Evolutionary conservation across 495 filamentous ascomycete species (phyloP).

Genomic region (Geoglossum glabrum): DNA sequence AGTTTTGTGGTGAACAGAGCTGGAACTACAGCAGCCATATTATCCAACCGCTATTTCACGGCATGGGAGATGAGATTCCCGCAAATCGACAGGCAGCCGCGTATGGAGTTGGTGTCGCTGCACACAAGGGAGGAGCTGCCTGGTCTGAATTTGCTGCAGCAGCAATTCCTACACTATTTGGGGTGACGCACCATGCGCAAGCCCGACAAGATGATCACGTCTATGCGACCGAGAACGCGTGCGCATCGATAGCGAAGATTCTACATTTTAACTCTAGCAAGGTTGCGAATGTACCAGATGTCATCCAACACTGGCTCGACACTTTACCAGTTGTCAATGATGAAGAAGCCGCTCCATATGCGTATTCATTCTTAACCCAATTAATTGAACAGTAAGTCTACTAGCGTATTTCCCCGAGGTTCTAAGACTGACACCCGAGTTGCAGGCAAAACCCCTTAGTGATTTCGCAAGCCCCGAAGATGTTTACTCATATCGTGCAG

Average conservation of each 20-base stretch:
- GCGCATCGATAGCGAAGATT: slow-evolving; percentile 90
- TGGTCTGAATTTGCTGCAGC: slow-evolving; percentile 73
- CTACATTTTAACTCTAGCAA: slow-evolving; percentile 67
- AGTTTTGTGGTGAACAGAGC: slow-evolving; percentile 77
- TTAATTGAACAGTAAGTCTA: slow-evolving; percentile 79
- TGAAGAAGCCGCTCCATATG: slow-evolving; percentile 93
- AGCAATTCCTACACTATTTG: slow-evolving; percentile 62
- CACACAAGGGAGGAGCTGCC: slow-evolving; percentile 66
- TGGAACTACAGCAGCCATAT: slow-evolving; percentile 71
- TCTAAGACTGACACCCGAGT: not conserved
- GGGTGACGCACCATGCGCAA: slow-evolving; percentile 55
- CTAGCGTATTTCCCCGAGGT: not conserved
- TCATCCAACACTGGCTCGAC: slow-evolving; percentile 65
- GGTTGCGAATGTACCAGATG: slow-evolving; percentile 48
- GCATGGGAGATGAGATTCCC: slow-evolving; percentile 62
- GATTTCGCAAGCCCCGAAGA: slow-evolving; percentile 39
- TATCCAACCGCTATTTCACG: slow-evolving; percentile 61
- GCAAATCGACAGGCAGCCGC: slow-evolving; percentile 93
- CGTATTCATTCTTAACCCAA: slow-evolving; percentile 77
- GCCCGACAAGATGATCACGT: slow-evolving; percentile 83
- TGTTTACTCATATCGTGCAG: slow-evolving; percentile 65
- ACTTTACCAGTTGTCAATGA: slow-evolving; percentile 86
- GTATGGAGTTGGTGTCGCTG: slow-evolving; percentile 90
- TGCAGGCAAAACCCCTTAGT: slow-evolving; percentile 73
- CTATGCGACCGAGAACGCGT: slow-evolving; percentile 95